Evolutionary conservation across 768 basidiomycete species (phyloP).

Genomic region (Cystobasidium ongulense): DNA sequence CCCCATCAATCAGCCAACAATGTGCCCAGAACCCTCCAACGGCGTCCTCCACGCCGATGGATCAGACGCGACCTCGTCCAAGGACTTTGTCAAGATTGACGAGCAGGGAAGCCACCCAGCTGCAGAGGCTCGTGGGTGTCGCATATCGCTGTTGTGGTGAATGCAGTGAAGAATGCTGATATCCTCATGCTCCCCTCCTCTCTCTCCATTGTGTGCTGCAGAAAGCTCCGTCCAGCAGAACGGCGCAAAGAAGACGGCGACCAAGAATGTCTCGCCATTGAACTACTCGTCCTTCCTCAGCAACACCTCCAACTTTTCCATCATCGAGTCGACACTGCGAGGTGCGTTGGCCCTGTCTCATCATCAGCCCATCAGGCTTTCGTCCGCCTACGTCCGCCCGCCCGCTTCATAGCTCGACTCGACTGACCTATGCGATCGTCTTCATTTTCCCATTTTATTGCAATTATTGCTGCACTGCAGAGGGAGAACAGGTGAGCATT

Average conservation of each 20-base stretch:
- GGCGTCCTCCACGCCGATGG: conserved; percentile 23
- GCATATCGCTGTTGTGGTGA: no score
- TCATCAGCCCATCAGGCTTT: neutral
- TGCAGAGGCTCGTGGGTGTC: conserved; percentile 19
- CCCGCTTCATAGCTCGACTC: neutral
- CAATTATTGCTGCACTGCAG: conserved; percentile 15
- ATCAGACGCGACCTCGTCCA: neutral
- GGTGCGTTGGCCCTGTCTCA: neutral
- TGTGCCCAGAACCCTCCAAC: conserved; percentile 19
- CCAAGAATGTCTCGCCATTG: conserved; percentile 33
- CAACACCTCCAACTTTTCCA: conserved; percentile 55
- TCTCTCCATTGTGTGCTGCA: neutral
- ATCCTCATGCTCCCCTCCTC: neutral
- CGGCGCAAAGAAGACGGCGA: conserved; percentile 14
- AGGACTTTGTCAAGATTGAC: conserved; percentile 24
- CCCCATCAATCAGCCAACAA: neutral
- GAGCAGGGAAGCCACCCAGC: neutral
- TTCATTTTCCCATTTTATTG: neutral
- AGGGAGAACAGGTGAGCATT: conserved; percentile 40
- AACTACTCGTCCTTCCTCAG: conserved; percentile 39
- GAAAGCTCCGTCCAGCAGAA: conserved; percentile 16
- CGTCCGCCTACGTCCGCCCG: neutral
- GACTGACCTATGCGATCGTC: neutral
- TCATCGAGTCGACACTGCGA: conserved; percentile 91
- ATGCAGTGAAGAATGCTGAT: no score